Evolutionary conservation across 805 yeast species (phyloP).

Genomic region (Yarrowia keelungensis): DNA sequence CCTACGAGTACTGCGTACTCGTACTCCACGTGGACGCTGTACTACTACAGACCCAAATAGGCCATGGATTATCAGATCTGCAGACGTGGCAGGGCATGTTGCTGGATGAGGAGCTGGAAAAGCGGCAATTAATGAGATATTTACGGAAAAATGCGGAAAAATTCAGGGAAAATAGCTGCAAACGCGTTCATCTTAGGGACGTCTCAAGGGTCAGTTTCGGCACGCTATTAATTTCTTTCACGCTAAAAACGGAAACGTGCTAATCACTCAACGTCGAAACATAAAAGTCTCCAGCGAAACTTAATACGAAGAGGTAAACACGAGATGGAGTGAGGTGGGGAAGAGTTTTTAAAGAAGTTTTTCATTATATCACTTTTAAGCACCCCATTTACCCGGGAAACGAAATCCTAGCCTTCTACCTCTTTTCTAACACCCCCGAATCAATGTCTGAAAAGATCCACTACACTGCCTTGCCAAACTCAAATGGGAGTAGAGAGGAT

Average conservation of each 20-base stretch:
- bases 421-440: not conserved
- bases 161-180: no score
- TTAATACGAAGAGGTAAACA: not conserved
- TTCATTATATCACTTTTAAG: no score
- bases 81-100: slow-evolving; percentile 12
- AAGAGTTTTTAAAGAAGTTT: no score
- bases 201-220: no score
- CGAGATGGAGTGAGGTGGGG: not conserved
- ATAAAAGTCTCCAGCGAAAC: not conserved
- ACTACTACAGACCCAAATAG: not conserved
- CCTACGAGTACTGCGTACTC: no score
- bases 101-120: not conserved
- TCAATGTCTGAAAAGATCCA: not conserved
- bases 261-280: slow-evolving; percentile 4
- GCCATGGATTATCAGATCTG: slow-evolving; percentile 20
- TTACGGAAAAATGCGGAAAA: no score
- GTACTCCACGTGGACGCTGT: not conserved
- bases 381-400: no score
- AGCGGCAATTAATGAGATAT: not conserved
- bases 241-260: not conserved
- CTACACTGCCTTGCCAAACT: slow-evolving; percentile 7
- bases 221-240: no score
- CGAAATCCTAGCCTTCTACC: not conserved
- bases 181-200: no score
- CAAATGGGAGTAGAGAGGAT: not conserved